Evolutionary conservation across 139 green algal genomes (phyloP), one percentile per base, ranked within the genome.

Genomic region (Coccomyxa sp.): DNA sequence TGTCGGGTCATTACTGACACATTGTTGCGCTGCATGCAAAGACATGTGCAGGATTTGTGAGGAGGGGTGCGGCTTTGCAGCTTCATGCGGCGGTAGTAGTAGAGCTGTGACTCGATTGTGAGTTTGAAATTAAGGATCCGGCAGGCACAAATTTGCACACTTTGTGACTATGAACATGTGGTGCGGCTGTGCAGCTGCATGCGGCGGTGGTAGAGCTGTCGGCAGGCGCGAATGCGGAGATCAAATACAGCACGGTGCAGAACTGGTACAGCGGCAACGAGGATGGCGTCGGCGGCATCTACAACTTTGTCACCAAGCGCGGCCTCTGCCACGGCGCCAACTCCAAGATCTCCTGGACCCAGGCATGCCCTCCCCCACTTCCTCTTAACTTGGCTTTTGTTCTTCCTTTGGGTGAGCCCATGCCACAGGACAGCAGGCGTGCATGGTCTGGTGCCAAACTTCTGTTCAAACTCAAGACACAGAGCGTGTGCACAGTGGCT

Each of bases 161-260:
- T 51, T 7, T 51, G 38, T 51, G 3, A 51, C 38, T 3, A 51
- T 51, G 38, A 7, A 51, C 38, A 51, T 51, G 38, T 51, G 3
- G 63, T 71, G 18, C 18, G 63, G 18, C 4, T 28, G 1, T 84
- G 77, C 92, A 98, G 95, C 93, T 99, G 76, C 97, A 99, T 82
- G 97, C 97, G 10, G 97, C 97, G 13, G 96, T 99, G 58, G 97
- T 99, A 81, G 97, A 99, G 91, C 92, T 99, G 82, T 95, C 86
- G 17, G 86, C 91, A 0, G 95, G 82, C 25, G 90, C 91, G 77
- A 85, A 94, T 68, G 95, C 97, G 11, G 96, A 99, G 90, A 99
- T 99, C 88, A 99, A 99, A 90, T 99, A 99, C 92, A 95, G 88
- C n/a, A 99, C 97, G 1, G 97, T 99, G 83, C 97, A 99, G 89